Evolutionary conservation across 768 basidiomycete genomes (phyloP).

Genomic region (Phanerochaete carnosa): DNA sequence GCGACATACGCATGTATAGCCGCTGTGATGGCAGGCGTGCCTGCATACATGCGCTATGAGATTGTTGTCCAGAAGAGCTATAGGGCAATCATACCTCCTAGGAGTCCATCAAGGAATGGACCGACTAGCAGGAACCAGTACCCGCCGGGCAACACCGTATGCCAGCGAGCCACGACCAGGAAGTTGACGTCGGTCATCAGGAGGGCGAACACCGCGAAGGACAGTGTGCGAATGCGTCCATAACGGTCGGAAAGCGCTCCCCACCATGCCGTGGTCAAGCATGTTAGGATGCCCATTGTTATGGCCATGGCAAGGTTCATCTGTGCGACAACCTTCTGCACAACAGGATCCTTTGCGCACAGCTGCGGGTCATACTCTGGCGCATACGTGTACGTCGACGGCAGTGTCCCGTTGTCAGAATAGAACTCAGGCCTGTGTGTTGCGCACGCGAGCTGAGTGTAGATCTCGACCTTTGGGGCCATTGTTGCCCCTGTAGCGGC

Average conservation of each 20-base stretch:
- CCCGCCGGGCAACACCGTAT: constrained; percentile 65
- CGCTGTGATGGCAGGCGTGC: constrained; percentile 46
- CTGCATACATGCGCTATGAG: constrained; percentile 30
- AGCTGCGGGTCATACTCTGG: constrained; percentile 14
- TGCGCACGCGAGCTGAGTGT: constrained; percentile 71
- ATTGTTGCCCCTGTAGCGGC: constrained; percentile 54
- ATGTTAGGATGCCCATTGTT: constrained; percentile 67
- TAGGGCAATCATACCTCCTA: constrained; percentile 55
- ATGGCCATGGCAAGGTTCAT: constrained; percentile 59
- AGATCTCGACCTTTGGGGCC: constrained; percentile 73
- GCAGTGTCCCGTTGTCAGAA: constrained; percentile 9
- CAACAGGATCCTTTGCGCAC: constrained; percentile 68
- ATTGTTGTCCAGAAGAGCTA: constrained; percentile 64
- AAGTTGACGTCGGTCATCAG: constrained; percentile 63
- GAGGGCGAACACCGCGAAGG: constrained; percentile 57
- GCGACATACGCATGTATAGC: constrained; percentile 64
- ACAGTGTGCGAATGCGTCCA: constrained; percentile 67
- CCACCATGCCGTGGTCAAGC: constrained; percentile 86
- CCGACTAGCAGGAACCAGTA: constrained; percentile 77
- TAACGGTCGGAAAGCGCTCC: constrained; percentile 77
- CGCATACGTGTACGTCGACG: not conserved
- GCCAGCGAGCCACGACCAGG: constrained; percentile 59
- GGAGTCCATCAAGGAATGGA: constrained; percentile 59
- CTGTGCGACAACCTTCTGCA: constrained; percentile 69
- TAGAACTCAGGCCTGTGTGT: constrained; percentile 55